Evolutionary conservation across 176 grass and related monocot species (phyloP).

Genomic region (Guadua angustifolia): DNA sequence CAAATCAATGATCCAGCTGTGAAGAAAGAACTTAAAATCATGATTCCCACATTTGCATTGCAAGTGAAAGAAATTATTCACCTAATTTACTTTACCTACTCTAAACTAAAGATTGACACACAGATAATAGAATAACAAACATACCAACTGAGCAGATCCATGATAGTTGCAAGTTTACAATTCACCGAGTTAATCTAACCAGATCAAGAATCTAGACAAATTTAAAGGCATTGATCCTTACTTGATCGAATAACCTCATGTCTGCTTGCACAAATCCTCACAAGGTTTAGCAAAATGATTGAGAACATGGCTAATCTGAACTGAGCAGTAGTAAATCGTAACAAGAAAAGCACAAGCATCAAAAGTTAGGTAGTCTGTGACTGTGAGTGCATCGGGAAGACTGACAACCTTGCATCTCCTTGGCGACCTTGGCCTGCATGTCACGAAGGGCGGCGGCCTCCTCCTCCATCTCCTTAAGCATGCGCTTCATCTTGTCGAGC

Average conservation of each 20-base stretch:
- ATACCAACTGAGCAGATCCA: not conserved
- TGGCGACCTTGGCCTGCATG: conserved; percentile 82
- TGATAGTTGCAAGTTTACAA: not conserved
- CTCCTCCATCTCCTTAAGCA: conserved; percentile 85
- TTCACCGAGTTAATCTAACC: not conserved
- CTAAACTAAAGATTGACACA: not conserved
- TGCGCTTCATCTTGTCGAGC: conserved; percentile 79
- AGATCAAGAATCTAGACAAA: not conserved
- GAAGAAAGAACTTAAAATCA: conserved; percentile 4
- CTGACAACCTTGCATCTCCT: conserved; percentile 74
- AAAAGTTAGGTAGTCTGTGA: not conserved
- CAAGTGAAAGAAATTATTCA: not conserved
- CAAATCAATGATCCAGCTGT: not conserved
- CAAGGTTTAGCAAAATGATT: not conserved
- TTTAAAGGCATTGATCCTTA: not conserved
- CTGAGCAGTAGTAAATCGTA: not conserved
- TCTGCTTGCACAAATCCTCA: conserved; percentile 10
- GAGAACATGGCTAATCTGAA: not conserved
- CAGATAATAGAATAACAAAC: not conserved
- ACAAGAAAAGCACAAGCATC: not conserved
- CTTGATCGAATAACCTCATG: not conserved
- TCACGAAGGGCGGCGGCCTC: conserved; percentile 68
- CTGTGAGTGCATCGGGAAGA: conserved; percentile 1
- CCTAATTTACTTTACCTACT: not conserved
- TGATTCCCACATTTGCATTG: not conserved